Evolutionary conservation across 1,284 basidiomycete genomes (phyloP), one percentile per base, ranked within the genome.

Genomic region (Golubevia pallescens): DNA sequence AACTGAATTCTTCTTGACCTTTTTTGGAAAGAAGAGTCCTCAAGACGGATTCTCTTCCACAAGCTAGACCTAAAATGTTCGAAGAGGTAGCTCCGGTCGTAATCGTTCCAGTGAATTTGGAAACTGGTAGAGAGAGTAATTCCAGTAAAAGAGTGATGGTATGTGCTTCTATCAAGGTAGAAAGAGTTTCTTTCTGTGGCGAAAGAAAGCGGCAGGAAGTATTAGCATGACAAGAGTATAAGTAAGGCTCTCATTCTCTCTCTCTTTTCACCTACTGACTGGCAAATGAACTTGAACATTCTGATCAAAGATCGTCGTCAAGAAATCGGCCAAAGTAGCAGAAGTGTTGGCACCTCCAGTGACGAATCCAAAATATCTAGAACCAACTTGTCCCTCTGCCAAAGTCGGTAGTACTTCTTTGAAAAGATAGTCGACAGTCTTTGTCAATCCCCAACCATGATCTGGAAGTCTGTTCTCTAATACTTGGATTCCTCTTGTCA

Each of bases 61-160:
- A 68, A 19, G 67, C 84, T 2, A 89, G 74, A 2, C 88, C 88
- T 10, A 89, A 84, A 14, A 88, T 74, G 69, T 89, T 89, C n/a
- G 82, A 83, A 0, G 86, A 83, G 0, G 88, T 89, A 1, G 88
- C 88, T 4, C 88, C 88, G 0, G 88, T 88, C 0, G 88, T 89
- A 16, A 89, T 68, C 0, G 87, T 87, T 5, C 87, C 86, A n/a
- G 68, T 66, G 67, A 86, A 89, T 1, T 32, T 60, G 0, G 75
- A 67, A 2, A 77, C 65, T 0, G 81, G 71, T 1, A 89, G 82
- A 1, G 60, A 61, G 0, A 89, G 76, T 1, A 89, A 80, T 64
- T 87, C 86, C 20, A 88, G 80, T 1, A 88, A 75, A 74, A 88
- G 79, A 56, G 86, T 78, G 14, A 88, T 76, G 2, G 87, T 78